phyloP scores from a whole-genome alignment of 1,139 yeast species.

The Yamadazyma atlantica region DNA sequence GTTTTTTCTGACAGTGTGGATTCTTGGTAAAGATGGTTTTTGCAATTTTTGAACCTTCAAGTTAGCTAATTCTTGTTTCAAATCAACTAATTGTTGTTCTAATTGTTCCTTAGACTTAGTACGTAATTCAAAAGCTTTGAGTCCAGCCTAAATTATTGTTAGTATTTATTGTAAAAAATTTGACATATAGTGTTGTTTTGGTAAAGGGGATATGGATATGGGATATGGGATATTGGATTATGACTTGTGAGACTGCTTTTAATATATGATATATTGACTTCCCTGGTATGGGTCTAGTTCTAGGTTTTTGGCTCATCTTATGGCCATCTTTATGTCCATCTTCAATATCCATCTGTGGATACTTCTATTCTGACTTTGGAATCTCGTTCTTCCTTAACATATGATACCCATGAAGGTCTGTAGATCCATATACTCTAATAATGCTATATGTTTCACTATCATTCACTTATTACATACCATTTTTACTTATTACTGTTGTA shows the following conservation, averaged over 20 bases:
- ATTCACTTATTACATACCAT: slow-evolving; percentile 5
- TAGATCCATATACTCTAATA: no score
- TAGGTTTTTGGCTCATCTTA: no score
- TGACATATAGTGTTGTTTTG: no score
- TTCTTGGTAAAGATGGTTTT: slow-evolving; percentile 91
- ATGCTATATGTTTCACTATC: no score
- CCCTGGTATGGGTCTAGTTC: no score
- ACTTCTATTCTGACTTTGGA: no score
- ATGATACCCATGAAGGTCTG: no score
- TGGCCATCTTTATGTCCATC: no score
- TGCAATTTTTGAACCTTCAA: slow-evolving; percentile 95
- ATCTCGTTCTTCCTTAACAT: no score
- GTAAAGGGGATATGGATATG: neutral
- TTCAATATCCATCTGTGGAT: no score
- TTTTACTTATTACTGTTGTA: slow-evolving; percentile 2
- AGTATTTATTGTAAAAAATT: no score
- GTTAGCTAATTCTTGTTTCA: slow-evolving; percentile 95
- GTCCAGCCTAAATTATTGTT: slow-evolving; percentile 67
- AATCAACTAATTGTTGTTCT: slow-evolving; percentile 90
- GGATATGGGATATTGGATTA: neutral
- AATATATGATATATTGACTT: no score
- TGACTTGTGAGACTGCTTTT: neutral
- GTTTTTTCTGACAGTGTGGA: slow-evolving; percentile 95
- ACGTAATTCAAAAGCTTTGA: slow-evolving; percentile 95
- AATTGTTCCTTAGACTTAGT: slow-evolving; percentile 97